These are phyloP conservation scores for Aureobasidium vineae DNA, from an alignment of 2,329 filamentous ascomycete species.

Conservation along the genomic window DNA sequence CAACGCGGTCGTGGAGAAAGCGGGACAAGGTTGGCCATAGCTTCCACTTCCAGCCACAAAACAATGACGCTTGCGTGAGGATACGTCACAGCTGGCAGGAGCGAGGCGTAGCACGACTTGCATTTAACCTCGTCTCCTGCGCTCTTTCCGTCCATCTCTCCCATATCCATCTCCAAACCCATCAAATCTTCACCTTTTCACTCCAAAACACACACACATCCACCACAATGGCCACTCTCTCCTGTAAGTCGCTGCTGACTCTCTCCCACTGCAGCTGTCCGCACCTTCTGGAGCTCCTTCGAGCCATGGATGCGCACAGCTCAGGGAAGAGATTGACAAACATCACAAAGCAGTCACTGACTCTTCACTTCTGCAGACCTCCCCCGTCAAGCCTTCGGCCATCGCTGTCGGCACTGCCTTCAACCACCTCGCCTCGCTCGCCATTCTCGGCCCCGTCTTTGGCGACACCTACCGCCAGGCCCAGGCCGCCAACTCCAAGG, in stretches of 20 bases:
- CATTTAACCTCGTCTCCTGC: slow-evolving; percentile 27
- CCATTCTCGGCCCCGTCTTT: slow-evolving; percentile 83
- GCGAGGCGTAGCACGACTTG: slow-evolving; percentile 22
- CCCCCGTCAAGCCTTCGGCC: slow-evolving; percentile 94
- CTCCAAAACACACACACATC: slow-evolving; percentile 27
- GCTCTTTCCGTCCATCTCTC: slow-evolving; percentile 21
- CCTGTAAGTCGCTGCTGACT: slow-evolving; percentile 50
- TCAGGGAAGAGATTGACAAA: slow-evolving; percentile 1
- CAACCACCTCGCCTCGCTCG: slow-evolving; percentile 88
- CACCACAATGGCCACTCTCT: slow-evolving; percentile 55
- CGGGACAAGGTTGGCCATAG: slow-evolving; percentile 15
- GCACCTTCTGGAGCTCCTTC: not conserved
- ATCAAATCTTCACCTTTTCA: slow-evolving; percentile 4
- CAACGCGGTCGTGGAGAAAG: slow-evolving; percentile 16
- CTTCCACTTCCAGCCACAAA: slow-evolving; percentile 18
- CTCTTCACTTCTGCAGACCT: slow-evolving; percentile 52
- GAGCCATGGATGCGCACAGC: not conserved
- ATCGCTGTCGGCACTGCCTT: slow-evolving; percentile 95
- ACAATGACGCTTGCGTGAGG: slow-evolving; percentile 14
- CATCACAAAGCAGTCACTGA: slow-evolving; percentile 26
- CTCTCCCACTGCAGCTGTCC: not conserved
- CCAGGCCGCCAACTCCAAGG: slow-evolving; percentile 87
- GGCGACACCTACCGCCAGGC: slow-evolving; percentile 93
- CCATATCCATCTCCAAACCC: slow-evolving; percentile 23
- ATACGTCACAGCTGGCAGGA: slow-evolving; percentile 19